Conservation (phyloP, 2,329 filamentous ascomycete genomes). For the Pyricularia grisea region DNA sequence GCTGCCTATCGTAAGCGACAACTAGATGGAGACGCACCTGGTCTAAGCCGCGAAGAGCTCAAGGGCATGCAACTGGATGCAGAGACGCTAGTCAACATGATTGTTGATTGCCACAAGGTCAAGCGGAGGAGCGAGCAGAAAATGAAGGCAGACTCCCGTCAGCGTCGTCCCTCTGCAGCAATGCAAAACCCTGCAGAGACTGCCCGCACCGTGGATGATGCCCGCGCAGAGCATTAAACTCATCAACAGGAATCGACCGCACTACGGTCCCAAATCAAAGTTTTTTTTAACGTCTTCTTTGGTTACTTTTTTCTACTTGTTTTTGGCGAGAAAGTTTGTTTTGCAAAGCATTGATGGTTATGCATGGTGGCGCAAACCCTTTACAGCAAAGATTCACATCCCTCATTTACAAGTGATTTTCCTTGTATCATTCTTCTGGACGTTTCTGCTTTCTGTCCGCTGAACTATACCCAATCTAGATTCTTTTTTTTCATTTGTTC, state of each 20-base stretch:
- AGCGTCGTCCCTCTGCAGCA: background rate
- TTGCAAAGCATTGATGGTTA: background rate
- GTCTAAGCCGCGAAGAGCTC: conserved; percentile 30
- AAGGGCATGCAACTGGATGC: conserved; percentile 37
- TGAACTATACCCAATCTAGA: background rate
- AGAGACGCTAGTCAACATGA: conserved; percentile 41
- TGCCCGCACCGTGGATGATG: no score
- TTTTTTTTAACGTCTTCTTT: background rate
- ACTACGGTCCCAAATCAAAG: background rate
- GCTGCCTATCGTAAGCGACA: conserved; percentile 43
- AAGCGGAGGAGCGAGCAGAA: conserved; percentile 5
- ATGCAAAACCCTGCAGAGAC: background rate
- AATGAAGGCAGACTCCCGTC: background rate
- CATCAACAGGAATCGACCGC: background rate
- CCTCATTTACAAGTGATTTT: background rate
- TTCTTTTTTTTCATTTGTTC: no score
- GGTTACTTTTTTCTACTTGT: background rate
- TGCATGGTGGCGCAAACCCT: background rate
- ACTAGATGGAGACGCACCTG: conserved; percentile 22
- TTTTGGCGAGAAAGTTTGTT: background rate
- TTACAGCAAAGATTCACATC: background rate
- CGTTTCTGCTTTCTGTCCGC: background rate
- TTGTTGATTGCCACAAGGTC: conserved; percentile 35
- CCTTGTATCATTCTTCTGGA: background rate
- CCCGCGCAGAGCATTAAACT: background rate